phyloP scores from a whole-genome alignment of 1,284 basidiomycete species.

The Trametes sp. region DNA sequence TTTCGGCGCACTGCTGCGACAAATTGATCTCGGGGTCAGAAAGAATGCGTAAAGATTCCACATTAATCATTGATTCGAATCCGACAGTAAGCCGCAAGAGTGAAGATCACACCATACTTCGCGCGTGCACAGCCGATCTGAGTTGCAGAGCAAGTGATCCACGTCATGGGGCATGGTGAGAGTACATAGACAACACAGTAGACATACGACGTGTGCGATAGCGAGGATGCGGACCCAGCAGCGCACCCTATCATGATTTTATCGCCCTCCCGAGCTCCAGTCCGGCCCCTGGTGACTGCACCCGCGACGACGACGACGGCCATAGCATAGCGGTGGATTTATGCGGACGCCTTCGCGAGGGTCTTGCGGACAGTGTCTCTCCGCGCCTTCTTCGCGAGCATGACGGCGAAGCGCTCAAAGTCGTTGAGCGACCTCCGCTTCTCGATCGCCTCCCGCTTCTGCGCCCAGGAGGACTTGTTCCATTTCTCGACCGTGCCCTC shows the following conservation, averaged over 20 bases:
- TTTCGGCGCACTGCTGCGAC: no score
- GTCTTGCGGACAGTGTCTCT: conserved; percentile 75
- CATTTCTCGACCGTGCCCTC: conserved; percentile 82
- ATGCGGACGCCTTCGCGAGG: conserved; percentile 44
- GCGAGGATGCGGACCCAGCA: conserved; percentile 18
- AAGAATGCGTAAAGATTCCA: no score
- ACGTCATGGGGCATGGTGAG: conserved; percentile 24
- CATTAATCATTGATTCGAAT: no score
- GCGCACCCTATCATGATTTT: conserved; percentile 17
- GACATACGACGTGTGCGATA: conserved; percentile 19
- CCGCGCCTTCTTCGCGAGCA: conserved; percentile 81
- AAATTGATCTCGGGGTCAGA: no score
- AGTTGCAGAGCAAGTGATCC: conserved; percentile 19
- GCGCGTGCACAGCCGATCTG: conserved; percentile 2
- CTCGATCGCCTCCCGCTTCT: conserved; percentile 85
- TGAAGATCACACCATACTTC: background rate
- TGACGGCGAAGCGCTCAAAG: conserved; percentile 87
- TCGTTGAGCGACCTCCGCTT: conserved; percentile 85
- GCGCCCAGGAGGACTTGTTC: conserved; percentile 88
- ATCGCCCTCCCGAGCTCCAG: conserved; percentile 9
- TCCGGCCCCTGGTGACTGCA: conserved; percentile 8
- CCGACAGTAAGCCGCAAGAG: no score
- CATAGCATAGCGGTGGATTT: conserved; percentile 10
- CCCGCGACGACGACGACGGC: conserved; percentile 5
- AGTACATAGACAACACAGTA: conserved; percentile 26